A percentile compares a stretch with the other conserved stretches of the same genome.
Conservation (phyloP, 805 yeast species). For the Kurtzmaniella fragi region DNA sequence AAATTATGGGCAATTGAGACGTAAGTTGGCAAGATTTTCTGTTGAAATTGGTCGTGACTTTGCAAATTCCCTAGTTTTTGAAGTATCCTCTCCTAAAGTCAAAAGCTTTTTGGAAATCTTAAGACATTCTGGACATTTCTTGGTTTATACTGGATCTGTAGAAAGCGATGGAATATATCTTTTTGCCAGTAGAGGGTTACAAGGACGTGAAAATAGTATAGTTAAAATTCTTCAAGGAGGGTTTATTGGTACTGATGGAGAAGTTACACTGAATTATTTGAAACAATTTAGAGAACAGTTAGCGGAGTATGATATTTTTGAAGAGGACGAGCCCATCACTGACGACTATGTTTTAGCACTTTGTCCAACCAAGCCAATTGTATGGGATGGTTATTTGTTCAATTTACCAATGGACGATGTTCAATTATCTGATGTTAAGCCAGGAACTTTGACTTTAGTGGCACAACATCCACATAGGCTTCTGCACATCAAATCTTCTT, state of each 20-base stretch:
- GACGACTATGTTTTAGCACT: conserved; percentile 66
- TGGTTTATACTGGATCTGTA: conserved; percentile 67
- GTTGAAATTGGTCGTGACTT: conserved; percentile 62
- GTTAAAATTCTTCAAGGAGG: conserved; percentile 35
- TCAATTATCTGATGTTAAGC: conserved; percentile 53
- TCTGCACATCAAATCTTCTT: conserved; percentile 49
- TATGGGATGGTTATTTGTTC: conserved; percentile 83
- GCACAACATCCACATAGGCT: conserved; percentile 65
- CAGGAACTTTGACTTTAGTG: conserved; percentile 63
- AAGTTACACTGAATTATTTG: conserved; percentile 20
- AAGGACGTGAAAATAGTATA: conserved; percentile 35
- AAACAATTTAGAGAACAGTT: conserved; percentile 15
- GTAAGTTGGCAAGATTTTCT: conserved; percentile 76
- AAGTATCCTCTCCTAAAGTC: conserved; percentile 36
- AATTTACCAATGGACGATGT: conserved; percentile 45
- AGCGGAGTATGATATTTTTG: conserved; percentile 15
- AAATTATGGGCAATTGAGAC: conserved; percentile 67
- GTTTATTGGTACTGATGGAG: conserved; percentile 29
- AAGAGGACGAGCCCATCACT: conserved; percentile 18
- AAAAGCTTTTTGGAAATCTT: conserved; percentile 53
- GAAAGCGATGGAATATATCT: conserved; percentile 76
- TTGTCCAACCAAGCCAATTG: conserved; percentile 76
- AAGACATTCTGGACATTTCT: conserved; percentile 63
- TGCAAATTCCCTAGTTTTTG: conserved; percentile 65
- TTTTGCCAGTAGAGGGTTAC: conserved; percentile 63